These are phyloP conservation scores for Amphicarpaea edgeworthii DNA, from an alignment of 306 rosid species.

Conservation along the genomic window DNA sequence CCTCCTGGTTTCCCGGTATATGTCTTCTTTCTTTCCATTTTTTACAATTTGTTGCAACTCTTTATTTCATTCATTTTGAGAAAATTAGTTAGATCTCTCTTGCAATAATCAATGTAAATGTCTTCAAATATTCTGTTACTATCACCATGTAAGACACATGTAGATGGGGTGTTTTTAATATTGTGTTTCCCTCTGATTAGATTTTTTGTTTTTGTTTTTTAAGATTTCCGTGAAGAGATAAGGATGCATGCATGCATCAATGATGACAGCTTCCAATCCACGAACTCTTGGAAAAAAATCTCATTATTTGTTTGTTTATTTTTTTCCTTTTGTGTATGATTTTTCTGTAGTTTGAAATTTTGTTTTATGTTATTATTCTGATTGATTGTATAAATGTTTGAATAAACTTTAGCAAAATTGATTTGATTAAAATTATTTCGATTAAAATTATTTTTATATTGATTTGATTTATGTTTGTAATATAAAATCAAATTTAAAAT, in stretches of 20 bases:
- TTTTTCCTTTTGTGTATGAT: neutral
- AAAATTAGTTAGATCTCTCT: neutral
- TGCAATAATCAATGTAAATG: neutral
- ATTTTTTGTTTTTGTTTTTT: neutral
- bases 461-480: too few relatives aligned
- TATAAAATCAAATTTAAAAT: too few relatives aligned
- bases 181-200: neutral
- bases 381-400: too few relatives aligned
- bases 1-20: slow-evolving; percentile 51
- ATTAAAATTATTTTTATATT: too few relatives aligned
- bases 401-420: too few relatives aligned
- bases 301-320: too few relatives aligned
- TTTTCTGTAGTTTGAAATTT: neutral
- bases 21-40: neutral
- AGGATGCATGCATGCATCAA: slow-evolving; percentile 30
- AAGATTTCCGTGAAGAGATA: neutral
- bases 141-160: neutral
- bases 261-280: slow-evolving; percentile 10
- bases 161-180: neutral
- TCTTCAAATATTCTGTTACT: neutral
- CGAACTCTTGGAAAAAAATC: neutral
- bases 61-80: neutral
- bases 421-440: too few relatives aligned
- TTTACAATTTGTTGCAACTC: neutral
- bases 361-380: slow-evolving; percentile 17